These are phyloP conservation scores for Fraxinus xanthoxyloides DNA, from an alignment of 305 asterid species.

Conservation along the genomic window DNA sequence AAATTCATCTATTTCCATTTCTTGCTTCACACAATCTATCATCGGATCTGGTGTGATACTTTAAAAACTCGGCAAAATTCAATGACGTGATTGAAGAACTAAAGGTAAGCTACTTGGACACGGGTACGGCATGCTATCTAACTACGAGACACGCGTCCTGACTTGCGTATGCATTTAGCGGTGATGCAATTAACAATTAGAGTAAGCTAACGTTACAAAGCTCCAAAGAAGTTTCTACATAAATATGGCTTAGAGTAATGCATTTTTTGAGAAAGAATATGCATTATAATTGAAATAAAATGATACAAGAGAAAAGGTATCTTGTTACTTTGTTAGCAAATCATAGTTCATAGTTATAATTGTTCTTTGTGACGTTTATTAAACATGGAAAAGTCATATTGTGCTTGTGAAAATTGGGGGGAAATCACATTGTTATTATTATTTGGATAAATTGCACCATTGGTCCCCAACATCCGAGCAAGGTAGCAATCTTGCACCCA, in stretches of 20 bases:
- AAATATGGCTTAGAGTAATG: not conserved
- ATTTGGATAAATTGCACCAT: not conserved
- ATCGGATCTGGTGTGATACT: not conserved
- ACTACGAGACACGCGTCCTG: not conserved
- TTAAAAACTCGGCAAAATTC: not conserved
- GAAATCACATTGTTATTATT: not conserved
- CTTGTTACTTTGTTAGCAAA: not conserved
- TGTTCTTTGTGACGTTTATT: not conserved
- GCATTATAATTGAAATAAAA: not conserved
- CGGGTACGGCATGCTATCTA: not conserved
- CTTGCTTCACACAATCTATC: not conserved
- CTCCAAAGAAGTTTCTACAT: not conserved
- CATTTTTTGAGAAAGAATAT: not conserved
- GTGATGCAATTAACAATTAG: not conserved
- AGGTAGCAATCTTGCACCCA: not conserved
- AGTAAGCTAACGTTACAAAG: not conserved
- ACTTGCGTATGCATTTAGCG: not conserved
- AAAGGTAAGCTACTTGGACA: not conserved
- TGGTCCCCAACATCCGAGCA: not conserved
- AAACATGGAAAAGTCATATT: not conserved
- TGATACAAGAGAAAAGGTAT: not conserved
- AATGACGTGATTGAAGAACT: not conserved
- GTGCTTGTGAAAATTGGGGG: not conserved
- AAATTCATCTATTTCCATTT: not conserved
- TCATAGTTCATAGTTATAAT: not conserved